Evolutionary conservation across 2,329 filamentous ascomycete species (phyloP), one percentile per base, ranked within the genome.

Genomic region (Claviceps monticola): DNA sequence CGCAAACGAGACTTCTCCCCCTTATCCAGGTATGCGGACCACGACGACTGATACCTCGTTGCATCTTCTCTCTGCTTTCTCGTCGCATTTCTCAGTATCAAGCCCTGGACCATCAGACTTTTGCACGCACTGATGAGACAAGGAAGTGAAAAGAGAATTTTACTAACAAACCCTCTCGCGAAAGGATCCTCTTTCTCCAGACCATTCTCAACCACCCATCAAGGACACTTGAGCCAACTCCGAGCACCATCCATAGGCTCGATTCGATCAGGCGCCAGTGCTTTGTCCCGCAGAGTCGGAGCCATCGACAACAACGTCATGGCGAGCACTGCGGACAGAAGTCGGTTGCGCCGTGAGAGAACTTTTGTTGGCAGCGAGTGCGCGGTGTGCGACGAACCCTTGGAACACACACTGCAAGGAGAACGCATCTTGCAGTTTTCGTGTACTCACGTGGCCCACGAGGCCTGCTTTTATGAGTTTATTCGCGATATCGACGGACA

Each of bases 401-500:
- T 98, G 56, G 93, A 97, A 68, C 91, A 97, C 67, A 98, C 89
- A 3, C 76, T 98, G 46, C 86, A 87, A 49, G 93, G 93, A 54
- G 93, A 98, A 71, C 83, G 89, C 58, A 89, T 98, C 55, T 74
- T 98, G 51, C 93, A 97, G 66, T 93, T 98, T 62, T 94, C 90
- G 5, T 98, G 93, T 69, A 80, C 84, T n/a, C 93, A 98, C 68
- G 91, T 98, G 54, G 89, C 91, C 11, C 93, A 98, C 66, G 93
- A 97, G 68, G 93, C 91, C 38, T 98, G 93, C 70, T 97, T 98
- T 66, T 97, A 97, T 71, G 93, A 98, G 68, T 96, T 94, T 65
- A 95, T 98, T 61, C 86, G 88, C 62, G 91, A 96, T 63, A 86
- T 91, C 54, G 90, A 97, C 59, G 87, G 87, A 50, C 89, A 97